Evolutionary conservation across 208 protist genomes (phyloP), one percentile per base, ranked within the genome.

Genomic region (Novymonas esmeraldas): DNA sequence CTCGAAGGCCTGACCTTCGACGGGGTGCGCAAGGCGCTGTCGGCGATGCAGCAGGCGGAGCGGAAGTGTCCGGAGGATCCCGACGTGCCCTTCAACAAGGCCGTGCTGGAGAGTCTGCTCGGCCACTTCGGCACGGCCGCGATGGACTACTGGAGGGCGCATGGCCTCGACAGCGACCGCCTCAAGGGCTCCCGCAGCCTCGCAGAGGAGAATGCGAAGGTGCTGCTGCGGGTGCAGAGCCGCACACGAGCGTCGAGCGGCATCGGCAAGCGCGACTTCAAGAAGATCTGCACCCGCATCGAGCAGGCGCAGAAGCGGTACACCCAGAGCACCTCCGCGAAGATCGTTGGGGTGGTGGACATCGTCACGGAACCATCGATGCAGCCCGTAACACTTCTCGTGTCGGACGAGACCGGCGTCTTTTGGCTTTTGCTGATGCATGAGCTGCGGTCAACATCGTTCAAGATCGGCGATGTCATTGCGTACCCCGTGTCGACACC

Each of bases 11-110:
- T 87, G 55, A 72, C 66, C 3, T 78, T 85, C 38, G 63, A 63
- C n/a, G 81, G 65, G 18, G 71, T 84, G 20, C 77, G 79, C 38
- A 63, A 73, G 48, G 79, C 84, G 1, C 51, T 84, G 41, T 55
- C 75, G 22, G 87, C 87, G 29, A 90, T 95, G 70, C 78, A 70
- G 69, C 87, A 92, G 70, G 81, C 85, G 6, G 39, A 64, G 20
- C 67, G 78, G 45, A 76, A 76, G 16, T 45, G 29, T 6, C 70
- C 70, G 9, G 54, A 73, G 13, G 85, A 95, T 41, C 90, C 90
- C 5, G 90, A 95, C 57, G 66, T 94, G 33, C 73, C 79, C 29
- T 95, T 81, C 72, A 95, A 95, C 80, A 90, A 86, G 76, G 85
- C 76, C 2, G 78, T 87, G 11, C 67, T 95, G 38, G 84, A 93